Percentiles rank a stretch among this genome's conserved stretches.
These are phyloP conservation scores for Orychophragmus violaceus DNA, from an alignment of 345 rosid genomes.

Conservation along the genomic window DNA sequence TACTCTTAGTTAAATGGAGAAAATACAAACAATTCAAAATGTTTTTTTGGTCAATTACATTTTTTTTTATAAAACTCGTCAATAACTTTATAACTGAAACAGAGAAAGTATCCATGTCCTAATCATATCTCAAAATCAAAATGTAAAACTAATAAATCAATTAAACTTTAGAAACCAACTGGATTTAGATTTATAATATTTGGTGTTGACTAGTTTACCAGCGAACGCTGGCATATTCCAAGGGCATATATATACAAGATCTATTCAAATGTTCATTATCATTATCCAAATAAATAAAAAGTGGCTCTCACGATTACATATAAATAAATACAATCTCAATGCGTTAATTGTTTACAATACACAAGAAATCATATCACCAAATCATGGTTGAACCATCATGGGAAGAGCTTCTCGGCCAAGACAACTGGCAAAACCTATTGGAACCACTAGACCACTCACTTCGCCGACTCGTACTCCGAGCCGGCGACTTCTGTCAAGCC, in stretches of 20 bases:
- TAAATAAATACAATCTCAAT: not conserved
- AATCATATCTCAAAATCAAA: not conserved
- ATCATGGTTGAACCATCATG: slow-evolving; percentile 42
- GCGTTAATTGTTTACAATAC: not conserved
- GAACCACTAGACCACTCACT: slow-evolving; percentile 65
- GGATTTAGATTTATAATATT: not conserved
- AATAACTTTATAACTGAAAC: not conserved
- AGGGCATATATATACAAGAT: slow-evolving; percentile 14
- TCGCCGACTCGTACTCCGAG: slow-evolving; percentile 62
- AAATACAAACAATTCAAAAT: no score
- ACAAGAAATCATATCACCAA: not conserved
- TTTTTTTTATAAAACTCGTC: no score
- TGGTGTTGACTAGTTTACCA: not conserved
- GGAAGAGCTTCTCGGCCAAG: slow-evolving; percentile 55
- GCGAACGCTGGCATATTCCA: slow-evolving; percentile 21
- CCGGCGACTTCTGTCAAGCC: slow-evolving; percentile 85
- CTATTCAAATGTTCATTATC: slow-evolving; percentile 4
- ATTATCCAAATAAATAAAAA: not conserved
- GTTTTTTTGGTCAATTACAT: no score
- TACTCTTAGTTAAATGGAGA: no score
- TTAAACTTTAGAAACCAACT: not conserved
- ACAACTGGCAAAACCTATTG: slow-evolving; percentile 60
- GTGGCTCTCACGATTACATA: slow-evolving; percentile 22
- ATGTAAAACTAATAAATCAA: not conserved
- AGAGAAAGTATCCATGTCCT: not conserved